These are phyloP conservation scores for Dalbergia oliveri DNA, from an alignment of 306 rosid species.

Conservation along the genomic window DNA sequence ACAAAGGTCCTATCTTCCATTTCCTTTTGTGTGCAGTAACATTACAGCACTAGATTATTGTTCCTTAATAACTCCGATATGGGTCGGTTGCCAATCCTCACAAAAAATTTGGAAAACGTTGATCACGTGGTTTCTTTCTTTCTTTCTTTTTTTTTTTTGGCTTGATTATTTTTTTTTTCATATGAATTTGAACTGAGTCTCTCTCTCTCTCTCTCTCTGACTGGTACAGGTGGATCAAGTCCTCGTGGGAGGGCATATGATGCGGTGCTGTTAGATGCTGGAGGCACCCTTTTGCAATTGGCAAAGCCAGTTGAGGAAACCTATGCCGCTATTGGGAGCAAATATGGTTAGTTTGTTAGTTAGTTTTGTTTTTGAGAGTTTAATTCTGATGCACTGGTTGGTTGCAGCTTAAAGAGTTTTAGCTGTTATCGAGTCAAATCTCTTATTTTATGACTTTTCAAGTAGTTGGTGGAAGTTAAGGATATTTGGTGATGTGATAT, in stretches of 20 bases:
- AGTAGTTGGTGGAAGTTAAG: too few relatives aligned
- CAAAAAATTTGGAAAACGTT: neutral
- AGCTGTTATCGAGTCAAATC: too few relatives aligned
- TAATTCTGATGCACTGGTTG: too few relatives aligned
- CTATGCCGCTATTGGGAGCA: slow-evolving; percentile 77
- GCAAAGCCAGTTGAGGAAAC: slow-evolving; percentile 77
- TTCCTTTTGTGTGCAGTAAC: neutral
- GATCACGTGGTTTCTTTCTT: neutral
- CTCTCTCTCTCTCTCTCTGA: too few relatives aligned
- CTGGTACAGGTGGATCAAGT: slow-evolving; percentile 49
- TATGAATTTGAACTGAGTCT: neutral
- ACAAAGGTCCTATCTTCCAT: slow-evolving; percentile 50
- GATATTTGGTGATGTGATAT: too few relatives aligned
- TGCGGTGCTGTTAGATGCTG: slow-evolving; percentile 90
- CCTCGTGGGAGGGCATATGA: slow-evolving; percentile 58
- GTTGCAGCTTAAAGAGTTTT: too few relatives aligned
- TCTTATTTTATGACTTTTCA: too few relatives aligned
- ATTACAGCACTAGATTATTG: neutral
- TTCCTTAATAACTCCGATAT: slow-evolving; percentile 8
- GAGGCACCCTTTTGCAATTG: slow-evolving; percentile 95
- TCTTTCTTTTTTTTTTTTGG: neutral
- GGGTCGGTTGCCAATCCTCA: neutral
- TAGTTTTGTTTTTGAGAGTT: neutral
- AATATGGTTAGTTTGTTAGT: slow-evolving; percentile 59
- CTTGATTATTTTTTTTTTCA: neutral